Evolutionary conservation across 179 eudicot genomes (phyloP).

Genomic region (Pouteria campechiana): DNA sequence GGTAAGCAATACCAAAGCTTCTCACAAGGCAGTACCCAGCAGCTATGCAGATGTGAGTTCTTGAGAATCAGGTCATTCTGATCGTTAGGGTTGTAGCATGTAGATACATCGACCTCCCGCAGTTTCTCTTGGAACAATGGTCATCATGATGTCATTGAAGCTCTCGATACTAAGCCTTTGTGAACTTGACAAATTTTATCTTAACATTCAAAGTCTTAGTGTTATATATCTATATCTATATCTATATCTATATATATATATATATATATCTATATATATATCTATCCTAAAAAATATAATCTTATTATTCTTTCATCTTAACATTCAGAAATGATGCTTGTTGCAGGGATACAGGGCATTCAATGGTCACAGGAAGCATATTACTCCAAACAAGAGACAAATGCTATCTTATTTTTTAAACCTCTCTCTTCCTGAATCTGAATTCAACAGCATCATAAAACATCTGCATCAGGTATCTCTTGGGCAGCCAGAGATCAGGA

Average conservation of each 20-base stretch:
- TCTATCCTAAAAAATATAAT: too few species aligned
- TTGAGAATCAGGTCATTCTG: neutral
- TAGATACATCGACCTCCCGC: too few species aligned
- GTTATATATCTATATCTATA: too few species aligned
- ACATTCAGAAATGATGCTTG: too few species aligned
- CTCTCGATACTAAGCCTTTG: conserved; percentile 22
- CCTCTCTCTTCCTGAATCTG: conserved; percentile 17
- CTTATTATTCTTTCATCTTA: too few species aligned
- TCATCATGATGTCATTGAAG: neutral
- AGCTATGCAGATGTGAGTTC: conserved; percentile 49
- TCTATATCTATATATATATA: too few species aligned
- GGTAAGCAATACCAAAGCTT: too few species aligned
- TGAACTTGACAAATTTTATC: too few species aligned
- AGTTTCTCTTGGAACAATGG: neutral
- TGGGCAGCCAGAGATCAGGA: conserved; percentile 59
- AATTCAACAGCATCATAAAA: conserved; percentile 29
- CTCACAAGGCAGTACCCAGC: too few species aligned
- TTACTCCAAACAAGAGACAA: conserved; percentile 63
- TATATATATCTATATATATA: too few species aligned
- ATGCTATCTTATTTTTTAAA: conserved; percentile 53
- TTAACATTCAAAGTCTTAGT: too few species aligned
- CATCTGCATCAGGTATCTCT: conserved; percentile 39
- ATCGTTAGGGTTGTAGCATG: too few species aligned
- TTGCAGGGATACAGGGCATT: conserved; percentile 58
- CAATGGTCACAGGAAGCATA: conserved; percentile 30